A percentile compares a stretch with the other conserved stretches of the same genome.
phyloP scores from a whole-genome alignment of 2,329 filamentous ascomycete genomes.

The Beauveria bassiana region DNA sequence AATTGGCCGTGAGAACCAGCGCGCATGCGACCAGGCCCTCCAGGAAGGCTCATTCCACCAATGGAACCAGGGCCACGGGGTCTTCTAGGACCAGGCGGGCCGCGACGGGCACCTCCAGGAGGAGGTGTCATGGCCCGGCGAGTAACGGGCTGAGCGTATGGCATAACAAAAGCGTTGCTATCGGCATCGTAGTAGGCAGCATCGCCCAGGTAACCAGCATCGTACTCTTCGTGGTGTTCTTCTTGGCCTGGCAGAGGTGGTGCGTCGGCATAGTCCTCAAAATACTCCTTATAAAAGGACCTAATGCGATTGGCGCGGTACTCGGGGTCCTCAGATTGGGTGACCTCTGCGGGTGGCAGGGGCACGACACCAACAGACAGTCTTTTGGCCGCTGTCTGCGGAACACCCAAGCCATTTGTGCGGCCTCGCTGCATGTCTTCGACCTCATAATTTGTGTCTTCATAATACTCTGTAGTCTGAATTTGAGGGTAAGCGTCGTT shows the following conservation, averaged over 20 bases:
- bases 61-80: conserved; percentile 23
- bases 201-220: conserved; percentile 61
- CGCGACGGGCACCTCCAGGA: conserved; percentile 47
- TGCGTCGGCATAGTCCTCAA: conserved; percentile 66
- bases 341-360: conserved; percentile 75
- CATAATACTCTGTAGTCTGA: conserved; percentile 26
- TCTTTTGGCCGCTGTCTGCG: conserved; percentile 46
- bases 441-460: conserved; percentile 23
- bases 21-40: conserved; percentile 46
- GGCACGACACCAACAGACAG: conserved; percentile 72
- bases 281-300: conserved; percentile 99
- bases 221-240: conserved; percentile 69
- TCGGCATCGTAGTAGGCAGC: conserved; percentile 59
- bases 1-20: conserved; percentile 38
- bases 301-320: conserved; percentile 91
- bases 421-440: conserved; percentile 16
- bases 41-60: conserved; percentile 13
- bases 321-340: conserved; percentile 79
- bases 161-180: conserved; percentile 65
- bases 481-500: conserved; percentile 18
- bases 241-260: conserved; percentile 27
- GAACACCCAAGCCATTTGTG: conserved; percentile 41
- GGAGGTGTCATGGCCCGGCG: conserved; percentile 95
- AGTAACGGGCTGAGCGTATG: conserved; percentile 76
- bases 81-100: conserved; percentile 42